Base-by-base conservation (phyloP, 2,329 filamentous ascomycete genomes). In the Rutstroemia sp. region DNA sequence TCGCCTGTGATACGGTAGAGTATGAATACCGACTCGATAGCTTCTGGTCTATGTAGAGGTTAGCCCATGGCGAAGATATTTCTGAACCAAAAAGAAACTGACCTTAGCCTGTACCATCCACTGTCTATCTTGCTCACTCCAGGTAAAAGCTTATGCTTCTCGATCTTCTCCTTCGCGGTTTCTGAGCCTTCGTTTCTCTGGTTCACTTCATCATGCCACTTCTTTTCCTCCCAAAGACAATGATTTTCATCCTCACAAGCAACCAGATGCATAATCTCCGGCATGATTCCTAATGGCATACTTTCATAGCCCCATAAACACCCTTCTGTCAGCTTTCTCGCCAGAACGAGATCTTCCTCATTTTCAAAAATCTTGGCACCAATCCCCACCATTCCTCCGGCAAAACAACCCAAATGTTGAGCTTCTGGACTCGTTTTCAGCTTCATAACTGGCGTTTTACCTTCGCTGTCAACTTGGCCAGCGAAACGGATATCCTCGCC, bases 351-450 rank as follows among this genome's bases (percentile, higher is more conserved):
- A 47, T 86, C 80, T 4, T 78, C 74, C 0, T 73, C 71, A 1
- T 71, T 73, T 44, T 74, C 64, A 59, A 87, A 79, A 34, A 89
- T 73, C 59, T 78, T 81, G 1, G 85, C 84, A 1, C 80, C 84
- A 38, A 91, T 77, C 0, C 76, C 86, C 48, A 88, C 83, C 74
- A 87, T 84, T 12, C 86, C 87, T 12, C 87, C 87, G 2, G 80
- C 75, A 65, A 88, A 91, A 69, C 87, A 91, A 1, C 80, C 79
- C 1, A 90, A 74, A 69, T 90, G 87, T 61, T 88, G 81, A 7
- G 76, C 72, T 39, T 65, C 73, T 37, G 62, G 56, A 70, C 61
- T 60, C n/a, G 61, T 48, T 34, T 71, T 51, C 19, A 72, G 64
- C 23, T 50, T 37, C 14, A 38, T 55, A 4, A 55, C 37, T 8